Evolutionary conservation across 2,329 filamentous ascomycete genomes (phyloP).

Genomic region (Colletotrichum higginsianum): DNA sequence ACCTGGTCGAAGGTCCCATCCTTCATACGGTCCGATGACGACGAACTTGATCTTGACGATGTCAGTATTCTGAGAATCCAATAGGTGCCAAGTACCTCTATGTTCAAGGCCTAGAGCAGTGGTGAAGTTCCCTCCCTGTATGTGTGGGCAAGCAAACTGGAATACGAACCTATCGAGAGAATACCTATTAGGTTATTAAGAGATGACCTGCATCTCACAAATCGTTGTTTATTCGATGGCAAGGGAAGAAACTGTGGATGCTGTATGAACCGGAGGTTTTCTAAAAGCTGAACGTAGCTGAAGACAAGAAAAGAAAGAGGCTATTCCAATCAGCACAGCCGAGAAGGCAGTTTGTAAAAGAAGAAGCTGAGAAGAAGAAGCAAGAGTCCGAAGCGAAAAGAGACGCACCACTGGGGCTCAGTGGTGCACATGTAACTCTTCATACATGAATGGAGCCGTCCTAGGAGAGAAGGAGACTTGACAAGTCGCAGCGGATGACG

Average conservation of each 20-base stretch:
- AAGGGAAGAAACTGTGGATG: constrained; percentile 12
- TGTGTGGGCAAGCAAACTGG: neutral
- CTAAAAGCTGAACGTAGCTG: constrained; percentile 28
- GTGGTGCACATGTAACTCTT: constrained; percentile 35
- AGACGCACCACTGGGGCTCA: constrained; percentile 29
- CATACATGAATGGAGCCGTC: constrained; percentile 35
- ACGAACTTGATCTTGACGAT: constrained; percentile 18
- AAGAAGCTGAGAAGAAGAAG: constrained; percentile 37
- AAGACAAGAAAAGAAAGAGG: constrained; percentile 34
- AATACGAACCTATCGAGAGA: constrained; percentile 28
- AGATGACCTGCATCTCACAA: constrained; percentile 39
- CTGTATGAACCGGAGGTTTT: constrained; percentile 12
- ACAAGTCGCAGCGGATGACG: constrained; percentile 10
- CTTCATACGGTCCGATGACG: constrained; percentile 40
- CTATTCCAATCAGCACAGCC: constrained; percentile 32
- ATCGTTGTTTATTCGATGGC: constrained; percentile 14
- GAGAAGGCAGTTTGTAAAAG: constrained; percentile 19
- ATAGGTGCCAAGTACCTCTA: neutral
- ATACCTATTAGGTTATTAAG: constrained; percentile 40
- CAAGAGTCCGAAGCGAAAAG: constrained; percentile 7
- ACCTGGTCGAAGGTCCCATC: constrained; percentile 44
- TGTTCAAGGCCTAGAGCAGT: neutral
- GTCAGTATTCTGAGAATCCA: constrained; percentile 11
- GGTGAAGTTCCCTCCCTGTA: neutral
- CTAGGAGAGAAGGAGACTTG: constrained; percentile 16